Conservation (phyloP, 768 basidiomycete species). For the Mycena vulgaris region DNA sequence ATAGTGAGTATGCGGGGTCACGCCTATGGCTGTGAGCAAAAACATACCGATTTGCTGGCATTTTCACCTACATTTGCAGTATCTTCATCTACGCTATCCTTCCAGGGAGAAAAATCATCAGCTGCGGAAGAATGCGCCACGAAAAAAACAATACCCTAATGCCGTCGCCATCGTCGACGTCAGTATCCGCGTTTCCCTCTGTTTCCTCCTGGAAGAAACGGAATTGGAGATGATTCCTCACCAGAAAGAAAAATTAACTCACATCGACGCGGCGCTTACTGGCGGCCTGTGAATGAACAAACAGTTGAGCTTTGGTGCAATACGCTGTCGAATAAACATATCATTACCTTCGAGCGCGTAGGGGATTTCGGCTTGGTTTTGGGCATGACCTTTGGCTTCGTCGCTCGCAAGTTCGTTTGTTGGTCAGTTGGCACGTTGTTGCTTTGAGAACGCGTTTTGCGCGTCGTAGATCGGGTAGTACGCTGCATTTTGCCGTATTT, state of each 20-base stretch:
- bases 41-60: neutral
- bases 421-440: constrained; percentile 4
- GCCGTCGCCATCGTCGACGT: neutral
- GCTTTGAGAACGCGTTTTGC: constrained; percentile 5
- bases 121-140: constrained; percentile 4
- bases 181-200: constrained; percentile 2
- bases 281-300: constrained; percentile 2
- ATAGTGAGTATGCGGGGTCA: constrained; percentile 2
- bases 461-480: constrained; percentile 4
- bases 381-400: constrained; percentile 6
- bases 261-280: constrained; percentile 8
- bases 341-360: constrained; percentile 10
- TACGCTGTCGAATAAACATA: constrained; percentile 3
- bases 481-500: neutral
- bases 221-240: constrained; percentile 3
- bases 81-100: constrained; percentile 2
- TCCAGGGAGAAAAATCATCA: constrained; percentile 4
- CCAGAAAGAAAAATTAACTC: constrained; percentile 11
- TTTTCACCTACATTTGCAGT: neutral
- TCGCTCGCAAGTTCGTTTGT: constrained; percentile 10
- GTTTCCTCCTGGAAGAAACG: constrained; percentile 12
- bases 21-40: constrained; percentile 6
- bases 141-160: constrained; percentile 5
- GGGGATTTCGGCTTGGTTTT: constrained; percentile 8
- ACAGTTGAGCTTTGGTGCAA: constrained; percentile 6